Evolutionary conservation across 805 yeast species (phyloP).

Genomic region (Yarrowia porcina): DNA sequence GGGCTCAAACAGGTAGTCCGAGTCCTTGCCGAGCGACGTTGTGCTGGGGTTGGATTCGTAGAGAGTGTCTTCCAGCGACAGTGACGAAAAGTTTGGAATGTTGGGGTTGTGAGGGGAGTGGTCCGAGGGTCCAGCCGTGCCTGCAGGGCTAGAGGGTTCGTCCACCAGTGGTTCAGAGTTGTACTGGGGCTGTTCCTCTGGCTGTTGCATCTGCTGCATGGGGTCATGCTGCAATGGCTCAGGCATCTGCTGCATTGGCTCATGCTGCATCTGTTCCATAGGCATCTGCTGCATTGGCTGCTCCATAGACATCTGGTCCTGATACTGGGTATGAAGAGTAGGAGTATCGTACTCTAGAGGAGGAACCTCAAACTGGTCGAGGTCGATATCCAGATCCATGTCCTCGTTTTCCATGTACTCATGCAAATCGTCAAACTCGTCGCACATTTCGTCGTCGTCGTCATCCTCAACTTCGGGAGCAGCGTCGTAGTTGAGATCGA

Average conservation of each 20-base stretch:
- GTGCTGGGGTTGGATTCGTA: slow-evolving; percentile 9
- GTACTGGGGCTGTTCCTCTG: background rate
- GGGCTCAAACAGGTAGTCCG: slow-evolving; percentile 23
- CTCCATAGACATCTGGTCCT: no score
- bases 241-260: background rate
- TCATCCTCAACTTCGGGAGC: slow-evolving; percentile 20
- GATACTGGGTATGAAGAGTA: slow-evolving; percentile 5
- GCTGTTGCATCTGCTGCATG: background rate
- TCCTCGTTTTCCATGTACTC: slow-evolving; percentile 25
- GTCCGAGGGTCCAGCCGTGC: background rate
- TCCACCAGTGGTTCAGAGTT: background rate
- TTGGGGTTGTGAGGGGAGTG: slow-evolving; percentile 4
- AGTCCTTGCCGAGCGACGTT: background rate
- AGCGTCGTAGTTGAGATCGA: slow-evolving; percentile 18
- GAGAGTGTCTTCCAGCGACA: slow-evolving; percentile 18
- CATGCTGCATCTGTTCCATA: background rate
- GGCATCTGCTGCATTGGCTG: background rate
- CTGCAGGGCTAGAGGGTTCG: background rate
- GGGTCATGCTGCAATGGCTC: background rate
- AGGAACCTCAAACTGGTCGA: slow-evolving; percentile 24
- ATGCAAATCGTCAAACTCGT: slow-evolving; percentile 25
- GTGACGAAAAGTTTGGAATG: background rate
- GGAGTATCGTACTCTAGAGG: slow-evolving; percentile 24
- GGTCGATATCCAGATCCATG: slow-evolving; percentile 26
- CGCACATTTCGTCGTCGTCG: slow-evolving; percentile 21